Evolutionary conservation across 2,329 filamentous ascomycete genomes (phyloP), one percentile per base, ranked within the genome.

Genomic region (Hawksworthiomyces lignivorus): DNA sequence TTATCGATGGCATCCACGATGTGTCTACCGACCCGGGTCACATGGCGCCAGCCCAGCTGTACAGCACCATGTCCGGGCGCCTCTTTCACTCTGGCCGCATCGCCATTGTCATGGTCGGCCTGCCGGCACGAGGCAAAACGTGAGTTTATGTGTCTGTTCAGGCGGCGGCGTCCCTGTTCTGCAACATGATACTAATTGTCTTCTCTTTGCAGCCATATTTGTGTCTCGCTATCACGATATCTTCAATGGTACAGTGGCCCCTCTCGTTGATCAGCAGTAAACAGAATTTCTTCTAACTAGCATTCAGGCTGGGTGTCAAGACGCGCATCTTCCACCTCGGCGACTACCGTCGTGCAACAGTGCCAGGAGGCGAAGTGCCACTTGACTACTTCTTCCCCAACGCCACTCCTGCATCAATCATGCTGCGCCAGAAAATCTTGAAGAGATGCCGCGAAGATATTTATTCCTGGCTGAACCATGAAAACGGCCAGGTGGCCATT

Each of bases 321-420:
- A 97, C 92, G 26, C 84, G 90, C 52, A 94, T 97, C 54, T 98
- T 98, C 61, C 92, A 98, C 60, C 72, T 98, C 14, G 92, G 94
- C 44, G 92, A 98, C 64, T 98, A 98, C 62, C 84, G 92, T 51
- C 80, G 92, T 59, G 89, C 88, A 24, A 94, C 90, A 14, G 80
- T 97, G 49, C 88, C 81, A 31, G 87, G 82, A 12, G 82, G 83
- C 43, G 80, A 89, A 44, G 84, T 98, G 14, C 94, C 92, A 1
- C 87, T 95, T 49, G 92, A 98, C 60, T 98, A 98, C 63, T 98
- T 98, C 68, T 95, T 90, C 60, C 84, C 94, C 20, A 89, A 97
- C 58, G 90, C 94, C 21, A 92, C 88, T 20, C 87, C 90, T 4
- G 78, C 85, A 11, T 94, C 92, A 2, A 85, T 97, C n/a, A 79